These are phyloP conservation scores for Fomitopsis serialis DNA, from an alignment of 768 basidiomycete species.

Conservation along the genomic window DNA sequence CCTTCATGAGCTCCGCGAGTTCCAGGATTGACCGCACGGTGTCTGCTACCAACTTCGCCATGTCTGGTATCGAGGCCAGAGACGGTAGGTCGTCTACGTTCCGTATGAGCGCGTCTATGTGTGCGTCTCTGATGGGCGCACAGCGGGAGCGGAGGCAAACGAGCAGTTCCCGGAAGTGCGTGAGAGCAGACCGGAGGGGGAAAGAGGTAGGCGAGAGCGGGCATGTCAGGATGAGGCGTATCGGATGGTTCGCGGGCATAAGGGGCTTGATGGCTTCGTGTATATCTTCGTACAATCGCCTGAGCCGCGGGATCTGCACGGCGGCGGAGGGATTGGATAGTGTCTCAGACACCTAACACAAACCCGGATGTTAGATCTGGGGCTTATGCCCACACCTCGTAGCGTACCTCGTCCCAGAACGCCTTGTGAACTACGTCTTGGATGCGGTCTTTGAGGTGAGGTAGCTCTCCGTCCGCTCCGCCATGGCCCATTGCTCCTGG, in stretches of 20 bases:
- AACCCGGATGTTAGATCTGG: no score
- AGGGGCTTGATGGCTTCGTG: conserved; percentile 45
- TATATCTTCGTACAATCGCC: conserved; percentile 50
- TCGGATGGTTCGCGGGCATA: conserved; percentile 50
- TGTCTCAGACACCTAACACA: conserved; percentile 52
- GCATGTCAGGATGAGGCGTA: conserved; percentile 47
- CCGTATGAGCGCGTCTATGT: conserved; percentile 40
- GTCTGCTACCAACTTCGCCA: conserved; percentile 44
- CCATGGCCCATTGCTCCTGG: not conserved
- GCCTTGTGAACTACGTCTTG: conserved; percentile 48
- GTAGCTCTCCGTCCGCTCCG: conserved; percentile 14
- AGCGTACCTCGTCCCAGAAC: conserved; percentile 70
- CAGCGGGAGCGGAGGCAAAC: conserved; percentile 51
- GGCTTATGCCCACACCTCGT: no score
- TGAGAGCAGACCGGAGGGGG: conserved; percentile 53
- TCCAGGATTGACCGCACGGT: conserved; percentile 42
- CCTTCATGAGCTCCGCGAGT: conserved; percentile 60
- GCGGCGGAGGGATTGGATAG: conserved; percentile 57
- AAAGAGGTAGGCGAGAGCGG: conserved; percentile 66
- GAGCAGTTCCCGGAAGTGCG: conserved; percentile 50
- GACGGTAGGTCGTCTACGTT: conserved; percentile 27
- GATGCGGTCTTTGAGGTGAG: conserved; percentile 43
- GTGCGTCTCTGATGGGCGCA: conserved; percentile 57
- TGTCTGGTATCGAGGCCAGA: conserved; percentile 18
- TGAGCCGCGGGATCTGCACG: conserved; percentile 54